Conservation (phyloP, 257 asterid genomes). For the Solanum ahanhuiri region DNA sequence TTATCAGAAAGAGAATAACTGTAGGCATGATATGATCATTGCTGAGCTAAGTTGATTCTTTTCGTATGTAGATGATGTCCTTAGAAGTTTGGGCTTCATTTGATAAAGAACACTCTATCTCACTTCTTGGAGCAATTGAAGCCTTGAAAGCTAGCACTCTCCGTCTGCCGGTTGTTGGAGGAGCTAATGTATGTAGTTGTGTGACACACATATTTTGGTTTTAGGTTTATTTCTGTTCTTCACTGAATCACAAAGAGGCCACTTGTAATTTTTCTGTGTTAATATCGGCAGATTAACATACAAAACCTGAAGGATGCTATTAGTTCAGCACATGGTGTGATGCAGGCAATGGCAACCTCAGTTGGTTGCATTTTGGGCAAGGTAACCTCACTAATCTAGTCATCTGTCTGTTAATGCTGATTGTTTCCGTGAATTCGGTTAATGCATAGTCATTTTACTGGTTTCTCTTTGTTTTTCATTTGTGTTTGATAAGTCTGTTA, state of each 20-base stretch:
- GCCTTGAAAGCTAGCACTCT: constrained; percentile 90
- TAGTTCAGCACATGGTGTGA: constrained; percentile 63
- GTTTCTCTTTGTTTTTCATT: neutral
- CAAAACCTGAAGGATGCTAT: constrained; percentile 77
- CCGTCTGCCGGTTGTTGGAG: constrained; percentile 79
- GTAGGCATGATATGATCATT: neutral
- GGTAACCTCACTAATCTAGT: constrained; percentile 29
- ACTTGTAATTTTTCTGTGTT: neutral
- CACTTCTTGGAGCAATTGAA: constrained; percentile 77
- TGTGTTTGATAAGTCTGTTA: neutral
- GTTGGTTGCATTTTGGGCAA: constrained; percentile 36
- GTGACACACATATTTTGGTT: neutral
- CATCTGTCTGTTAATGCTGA: neutral
- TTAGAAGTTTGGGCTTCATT: constrained; percentile 68
- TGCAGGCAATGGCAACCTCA: constrained; percentile 66
- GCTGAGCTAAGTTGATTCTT: constrained; percentile 8
- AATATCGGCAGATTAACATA: constrained; percentile 43
- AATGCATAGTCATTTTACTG: neutral
- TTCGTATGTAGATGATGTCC: constrained; percentile 30
- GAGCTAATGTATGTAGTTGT: constrained; percentile 51
- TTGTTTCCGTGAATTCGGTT: neutral
- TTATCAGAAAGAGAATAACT: neutral
- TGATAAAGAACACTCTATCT: constrained; percentile 62
- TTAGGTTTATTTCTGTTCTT: neutral
- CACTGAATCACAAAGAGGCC: neutral